Evolutionary conservation across 1,139 yeast species (phyloP).

Genomic region (Pichia sp.): DNA sequence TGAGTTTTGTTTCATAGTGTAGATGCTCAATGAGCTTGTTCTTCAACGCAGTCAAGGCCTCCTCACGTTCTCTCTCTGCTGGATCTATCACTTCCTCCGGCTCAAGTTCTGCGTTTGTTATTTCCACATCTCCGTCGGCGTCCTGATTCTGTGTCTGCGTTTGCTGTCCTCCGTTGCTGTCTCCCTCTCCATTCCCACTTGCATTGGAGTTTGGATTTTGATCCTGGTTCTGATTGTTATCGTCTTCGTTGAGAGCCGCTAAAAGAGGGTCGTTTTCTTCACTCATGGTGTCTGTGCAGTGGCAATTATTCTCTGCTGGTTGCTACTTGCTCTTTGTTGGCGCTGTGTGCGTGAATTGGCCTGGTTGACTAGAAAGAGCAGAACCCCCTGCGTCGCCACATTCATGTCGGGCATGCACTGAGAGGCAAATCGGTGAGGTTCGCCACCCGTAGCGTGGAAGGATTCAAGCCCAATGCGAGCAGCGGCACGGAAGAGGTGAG

Average conservation of each 20-base stretch:
- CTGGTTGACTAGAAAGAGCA: no score
- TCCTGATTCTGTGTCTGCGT: conserved; percentile 3
- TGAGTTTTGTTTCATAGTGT: conserved; percentile 89
- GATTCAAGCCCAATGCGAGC: neutral
- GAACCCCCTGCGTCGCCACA: no score
- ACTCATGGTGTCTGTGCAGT: conserved; percentile 39
- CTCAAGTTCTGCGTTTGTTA: conserved; percentile 12
- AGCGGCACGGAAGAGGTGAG: neutral
- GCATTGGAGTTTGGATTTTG: neutral
- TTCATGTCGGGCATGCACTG: neutral
- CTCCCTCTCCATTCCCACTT: neutral
- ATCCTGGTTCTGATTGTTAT: conserved; percentile 31
- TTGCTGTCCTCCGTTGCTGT: neutral
- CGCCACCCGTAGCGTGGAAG: neutral
- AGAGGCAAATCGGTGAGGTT: neutral
- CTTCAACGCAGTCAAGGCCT: conserved; percentile 76
- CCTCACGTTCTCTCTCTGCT: conserved; percentile 70
- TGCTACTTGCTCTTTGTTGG: no score
- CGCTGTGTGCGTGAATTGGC: no score
- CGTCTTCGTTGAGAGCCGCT: conserved; percentile 58
- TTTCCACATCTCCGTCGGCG: conserved; percentile 9
- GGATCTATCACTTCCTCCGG: conserved; percentile 31
- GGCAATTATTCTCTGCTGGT: neutral
- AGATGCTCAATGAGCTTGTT: conserved; percentile 88
- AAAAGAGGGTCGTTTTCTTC: conserved; percentile 70